A percentile compares a stretch with the other conserved stretches of the same genome.
phyloP scores from a whole-genome alignment of 108 stramenopile species.

The Nannochloropsis gaditana region DNA sequence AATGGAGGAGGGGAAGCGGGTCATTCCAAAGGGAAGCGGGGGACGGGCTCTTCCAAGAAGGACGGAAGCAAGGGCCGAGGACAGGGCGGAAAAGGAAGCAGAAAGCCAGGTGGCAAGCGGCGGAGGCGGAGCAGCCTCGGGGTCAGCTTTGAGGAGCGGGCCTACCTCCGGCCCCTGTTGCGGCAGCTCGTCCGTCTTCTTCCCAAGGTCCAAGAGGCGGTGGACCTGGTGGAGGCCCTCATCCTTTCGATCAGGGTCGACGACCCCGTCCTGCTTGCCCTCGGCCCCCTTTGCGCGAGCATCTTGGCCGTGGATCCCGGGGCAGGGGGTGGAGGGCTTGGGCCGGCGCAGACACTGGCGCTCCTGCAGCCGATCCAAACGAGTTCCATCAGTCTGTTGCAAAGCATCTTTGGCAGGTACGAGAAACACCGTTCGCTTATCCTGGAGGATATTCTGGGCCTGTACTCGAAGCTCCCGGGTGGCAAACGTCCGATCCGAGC shows the following conservation, averaged over 20 bases:
- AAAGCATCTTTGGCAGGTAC: conserved; percentile 37
- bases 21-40: background rate
- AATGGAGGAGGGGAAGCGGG: background rate
- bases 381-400: conserved; percentile 25
- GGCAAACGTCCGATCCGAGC: conserved; percentile 69
- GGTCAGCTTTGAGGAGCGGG: conserved; percentile 5
- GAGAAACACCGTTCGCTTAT: conserved; percentile 69
- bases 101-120: background rate
- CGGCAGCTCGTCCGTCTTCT: conserved; percentile 21
- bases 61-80: background rate
- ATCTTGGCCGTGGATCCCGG: conserved; percentile 60
- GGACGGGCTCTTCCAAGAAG: background rate
- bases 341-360: conserved; percentile 52
- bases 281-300: conserved; percentile 26
- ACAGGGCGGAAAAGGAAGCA: background rate
- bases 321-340: conserved; percentile 54
- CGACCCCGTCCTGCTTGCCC: conserved; percentile 32
- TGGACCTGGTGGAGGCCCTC: conserved; percentile 34
- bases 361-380: conserved; percentile 52
- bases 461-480: conserved; percentile 74
- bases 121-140: background rate
- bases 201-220: conserved; percentile 33
- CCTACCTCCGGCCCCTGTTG: conserved; percentile 23
- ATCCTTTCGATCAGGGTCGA: conserved; percentile 27
- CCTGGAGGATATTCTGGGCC: conserved; percentile 78